phyloP scores from a whole-genome alignment of 2,329 filamentous ascomycete genomes.

The Pseudopithomyces chartarum region DNA sequence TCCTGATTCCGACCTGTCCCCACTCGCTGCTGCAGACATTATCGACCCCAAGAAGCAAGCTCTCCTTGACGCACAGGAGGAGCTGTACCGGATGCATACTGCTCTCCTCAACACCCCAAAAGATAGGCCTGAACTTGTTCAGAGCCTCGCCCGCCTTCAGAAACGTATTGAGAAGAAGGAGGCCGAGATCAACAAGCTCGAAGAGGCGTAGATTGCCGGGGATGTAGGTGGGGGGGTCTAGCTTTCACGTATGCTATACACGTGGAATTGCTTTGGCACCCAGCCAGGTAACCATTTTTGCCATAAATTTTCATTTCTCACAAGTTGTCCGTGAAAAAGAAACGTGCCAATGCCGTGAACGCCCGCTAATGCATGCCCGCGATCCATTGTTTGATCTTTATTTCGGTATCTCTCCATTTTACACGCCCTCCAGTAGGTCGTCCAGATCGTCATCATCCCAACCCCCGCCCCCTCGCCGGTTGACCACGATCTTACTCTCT shows the following conservation, averaged over 20 bases:
- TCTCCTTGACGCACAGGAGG: conserved; percentile 7
- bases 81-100: conserved; percentile 25
- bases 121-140: conserved; percentile 15
- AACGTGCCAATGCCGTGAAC: conserved; percentile 9
- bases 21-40: conserved; percentile 13
- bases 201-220: conserved; percentile 18
- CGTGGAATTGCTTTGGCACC: not conserved
- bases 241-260: not conserved
- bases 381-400: not conserved
- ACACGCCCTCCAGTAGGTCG: conserved; percentile 46
- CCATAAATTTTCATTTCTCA: not conserved
- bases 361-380: conserved; percentile 12
- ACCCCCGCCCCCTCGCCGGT: conserved; percentile 74
- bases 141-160: conserved; percentile 24
- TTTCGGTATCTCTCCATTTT: not conserved
- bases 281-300: not conserved
- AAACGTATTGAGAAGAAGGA: conserved; percentile 25
- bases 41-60: conserved; percentile 21
- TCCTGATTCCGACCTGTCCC: conserved; percentile 1
- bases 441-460: conserved; percentile 83
- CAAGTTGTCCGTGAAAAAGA: not conserved
- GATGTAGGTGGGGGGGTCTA: conserved; percentile 9
- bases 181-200: conserved; percentile 18
- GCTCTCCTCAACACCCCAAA: conserved; percentile 25
- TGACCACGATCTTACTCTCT: conserved; percentile 78